Evolutionary conservation across 768 basidiomycete species (phyloP).

Genomic region (Hemileccinum impolitum): DNA sequence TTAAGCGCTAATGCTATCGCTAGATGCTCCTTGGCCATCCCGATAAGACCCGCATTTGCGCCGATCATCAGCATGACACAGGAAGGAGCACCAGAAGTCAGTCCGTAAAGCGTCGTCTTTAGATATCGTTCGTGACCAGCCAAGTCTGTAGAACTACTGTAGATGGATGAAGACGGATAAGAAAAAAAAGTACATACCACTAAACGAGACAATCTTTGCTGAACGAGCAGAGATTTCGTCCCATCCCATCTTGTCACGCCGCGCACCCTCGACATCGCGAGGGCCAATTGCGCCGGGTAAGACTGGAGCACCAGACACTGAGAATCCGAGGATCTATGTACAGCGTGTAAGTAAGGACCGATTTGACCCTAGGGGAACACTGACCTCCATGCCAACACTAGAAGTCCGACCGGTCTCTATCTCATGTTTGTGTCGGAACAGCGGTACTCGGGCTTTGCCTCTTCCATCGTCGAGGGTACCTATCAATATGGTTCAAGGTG

Average conservation of each 20-base stretch:
- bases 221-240: conserved; percentile 88
- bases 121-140: conserved; percentile 94
- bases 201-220: conserved; percentile 93
- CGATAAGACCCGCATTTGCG: conserved; percentile 87
- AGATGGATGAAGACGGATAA: background rate
- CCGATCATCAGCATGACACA: conserved; percentile 93
- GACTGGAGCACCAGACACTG: conserved; percentile 70
- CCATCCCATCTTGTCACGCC: conserved; percentile 91
- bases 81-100: conserved; percentile 91
- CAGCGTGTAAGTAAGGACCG: background rate
- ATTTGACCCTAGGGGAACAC: conserved; percentile 12
- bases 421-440: conserved; percentile 98
- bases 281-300: conserved; percentile 61
- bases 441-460: conserved; percentile 76
- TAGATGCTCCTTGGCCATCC: conserved; percentile 95
- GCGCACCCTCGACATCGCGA: conserved; percentile 58
- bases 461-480: conserved; percentile 79
- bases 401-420: conserved; percentile 94
- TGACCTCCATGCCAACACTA: conserved; percentile 94
- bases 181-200: conserved; percentile 44
- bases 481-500: conserved; percentile 25
- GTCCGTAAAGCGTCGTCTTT: conserved; percentile 91
- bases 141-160: conserved; percentile 55
- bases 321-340: conserved; percentile 82
- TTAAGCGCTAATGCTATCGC: conserved; percentile 92